Evolutionary conservation across 345 rosid genomes (phyloP).

Genomic region (Xanthoceras sorbifolium): DNA sequence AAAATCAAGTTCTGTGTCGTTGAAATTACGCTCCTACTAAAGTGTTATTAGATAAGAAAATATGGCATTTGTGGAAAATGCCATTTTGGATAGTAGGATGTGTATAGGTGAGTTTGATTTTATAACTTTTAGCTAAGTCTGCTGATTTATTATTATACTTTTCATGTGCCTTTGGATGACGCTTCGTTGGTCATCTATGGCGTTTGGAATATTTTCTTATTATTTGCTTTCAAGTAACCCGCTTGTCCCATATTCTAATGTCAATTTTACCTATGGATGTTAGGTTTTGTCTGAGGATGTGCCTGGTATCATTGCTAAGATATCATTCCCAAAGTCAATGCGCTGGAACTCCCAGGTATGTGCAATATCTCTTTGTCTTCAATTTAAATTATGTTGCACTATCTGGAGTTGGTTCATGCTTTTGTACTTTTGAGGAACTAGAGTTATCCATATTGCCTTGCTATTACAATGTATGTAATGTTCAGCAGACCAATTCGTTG

Average conservation of each 20-base stretch:
- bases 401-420: neutral
- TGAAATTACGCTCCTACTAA: neutral
- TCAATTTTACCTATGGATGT: constrained; percentile 7
- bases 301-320: constrained; percentile 65
- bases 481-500: constrained; percentile 96
- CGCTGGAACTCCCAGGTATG: constrained; percentile 92
- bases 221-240: neutral
- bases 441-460: constrained; percentile 6
- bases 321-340: constrained; percentile 93
- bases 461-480: constrained; percentile 53
- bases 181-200: no score
- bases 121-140: neutral
- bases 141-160: no score
- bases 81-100: neutral
- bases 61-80: neutral
- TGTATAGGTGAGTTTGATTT: neutral
- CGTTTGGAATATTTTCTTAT: no score
- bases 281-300: constrained; percentile 89
- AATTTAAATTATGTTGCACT: neutral
- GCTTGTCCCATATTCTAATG: neutral
- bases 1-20: neutral
- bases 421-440: constrained; percentile 6
- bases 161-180: no score
- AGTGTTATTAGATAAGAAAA: neutral
- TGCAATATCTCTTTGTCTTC: constrained; percentile 23